Evolutionary conservation across 306 rosid genomes (phyloP).

Genomic region (Alnus rubra): DNA sequence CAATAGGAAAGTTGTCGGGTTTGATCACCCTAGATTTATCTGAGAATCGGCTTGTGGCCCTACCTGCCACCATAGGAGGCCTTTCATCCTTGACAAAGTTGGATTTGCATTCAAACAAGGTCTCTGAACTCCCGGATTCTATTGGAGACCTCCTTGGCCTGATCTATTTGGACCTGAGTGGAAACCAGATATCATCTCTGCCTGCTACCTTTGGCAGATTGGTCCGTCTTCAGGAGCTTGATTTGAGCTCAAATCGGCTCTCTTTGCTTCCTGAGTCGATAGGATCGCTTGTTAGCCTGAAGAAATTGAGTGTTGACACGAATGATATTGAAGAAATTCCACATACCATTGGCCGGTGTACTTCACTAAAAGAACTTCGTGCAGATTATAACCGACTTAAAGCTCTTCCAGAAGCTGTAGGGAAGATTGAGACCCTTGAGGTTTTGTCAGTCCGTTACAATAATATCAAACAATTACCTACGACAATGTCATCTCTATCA

Average conservation of each 20-base stretch:
- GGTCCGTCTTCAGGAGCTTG: slow-evolving; percentile 69
- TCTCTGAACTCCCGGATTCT: slow-evolving; percentile 62
- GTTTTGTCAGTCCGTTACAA: slow-evolving; percentile 75
- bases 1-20: slow-evolving; percentile 75
- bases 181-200: slow-evolving; percentile 52
- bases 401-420: slow-evolving; percentile 90
- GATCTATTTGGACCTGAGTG: slow-evolving; percentile 62
- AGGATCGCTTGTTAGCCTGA: slow-evolving; percentile 69
- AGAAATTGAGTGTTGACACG: slow-evolving; percentile 67
- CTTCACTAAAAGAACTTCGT: slow-evolving; percentile 66
- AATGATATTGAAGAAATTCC: slow-evolving; percentile 87
- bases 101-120: slow-evolving; percentile 71
- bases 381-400: slow-evolving; percentile 78
- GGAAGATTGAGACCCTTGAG: slow-evolving; percentile 77
- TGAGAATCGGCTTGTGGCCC: slow-evolving; percentile 62
- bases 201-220: slow-evolving; percentile 76
- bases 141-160: slow-evolving; percentile 67
- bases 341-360: slow-evolving; percentile 68
- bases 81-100: slow-evolving; percentile 68
- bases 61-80: slow-evolving; percentile 75
- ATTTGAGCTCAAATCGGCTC: slow-evolving; percentile 74
- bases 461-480: slow-evolving; percentile 74
- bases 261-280: slow-evolving; percentile 63
- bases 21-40: slow-evolving; percentile 81
- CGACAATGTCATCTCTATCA: slow-evolving; percentile 74